These are phyloP conservation scores for Ascochyta clinopodiicola DNA, from an alignment of 2,329 filamentous ascomycete species.

Conservation along the genomic window DNA sequence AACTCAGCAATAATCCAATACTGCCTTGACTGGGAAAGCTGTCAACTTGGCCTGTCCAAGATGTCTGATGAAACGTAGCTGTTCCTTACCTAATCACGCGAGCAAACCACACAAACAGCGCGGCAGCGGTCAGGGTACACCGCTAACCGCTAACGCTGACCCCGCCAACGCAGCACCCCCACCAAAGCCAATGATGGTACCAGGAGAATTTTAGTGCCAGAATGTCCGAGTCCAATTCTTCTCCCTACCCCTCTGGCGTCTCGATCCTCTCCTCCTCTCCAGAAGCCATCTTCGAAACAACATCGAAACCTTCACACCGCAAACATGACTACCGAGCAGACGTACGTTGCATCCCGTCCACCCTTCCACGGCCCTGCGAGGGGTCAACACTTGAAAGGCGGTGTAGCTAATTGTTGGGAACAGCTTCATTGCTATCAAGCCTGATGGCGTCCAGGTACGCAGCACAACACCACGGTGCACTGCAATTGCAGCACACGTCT, in stretches of 20 bases:
- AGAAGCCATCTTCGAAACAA: constrained; percentile 48
- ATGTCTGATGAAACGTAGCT: constrained; percentile 20
- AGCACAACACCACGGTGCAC: constrained; percentile 26
- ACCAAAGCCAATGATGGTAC: constrained; percentile 27
- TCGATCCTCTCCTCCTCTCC: constrained; percentile 53
- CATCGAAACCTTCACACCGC: constrained; percentile 42
- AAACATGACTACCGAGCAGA: constrained; percentile 77
- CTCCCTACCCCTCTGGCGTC: constrained; percentile 32
- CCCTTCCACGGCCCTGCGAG: neutral
- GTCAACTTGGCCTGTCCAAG: constrained; percentile 8
- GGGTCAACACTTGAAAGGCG: constrained; percentile 17
- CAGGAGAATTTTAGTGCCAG: constrained; percentile 28
- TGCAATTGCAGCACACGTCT: neutral
- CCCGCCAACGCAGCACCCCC: constrained; percentile 29
- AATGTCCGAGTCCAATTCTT: constrained; percentile 16
- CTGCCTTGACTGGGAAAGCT: constrained; percentile 19
- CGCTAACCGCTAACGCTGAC: neutral
- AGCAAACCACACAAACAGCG: constrained; percentile 19
- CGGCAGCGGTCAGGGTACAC: neutral
- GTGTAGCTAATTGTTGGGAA: constrained; percentile 36
- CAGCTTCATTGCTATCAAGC: constrained; percentile 99
- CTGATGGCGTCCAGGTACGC: constrained; percentile 95
- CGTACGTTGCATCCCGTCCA: constrained; percentile 64
- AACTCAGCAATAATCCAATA: constrained; percentile 25
- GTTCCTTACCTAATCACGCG: constrained; percentile 5